Evolutionary conservation across 306 rosid species (phyloP).

Genomic region (Prunus dulcis): DNA sequence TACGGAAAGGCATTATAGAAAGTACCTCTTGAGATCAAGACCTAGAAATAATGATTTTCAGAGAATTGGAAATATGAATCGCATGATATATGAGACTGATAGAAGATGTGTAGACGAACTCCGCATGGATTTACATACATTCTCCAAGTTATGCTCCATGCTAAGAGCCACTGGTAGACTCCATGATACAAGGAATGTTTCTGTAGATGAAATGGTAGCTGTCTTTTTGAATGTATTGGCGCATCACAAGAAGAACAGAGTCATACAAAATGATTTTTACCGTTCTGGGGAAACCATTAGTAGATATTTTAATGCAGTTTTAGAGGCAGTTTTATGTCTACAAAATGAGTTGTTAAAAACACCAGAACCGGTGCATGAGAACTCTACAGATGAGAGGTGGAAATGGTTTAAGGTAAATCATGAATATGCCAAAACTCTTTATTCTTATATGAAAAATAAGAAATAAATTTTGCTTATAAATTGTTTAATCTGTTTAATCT

Average conservation of each 20-base stretch:
- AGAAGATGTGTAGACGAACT: neutral
- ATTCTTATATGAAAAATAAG: too few relatives aligned
- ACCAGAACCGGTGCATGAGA: neutral
- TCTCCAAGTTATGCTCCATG: neutral
- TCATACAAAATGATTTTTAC: neutral
- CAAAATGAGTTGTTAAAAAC: neutral
- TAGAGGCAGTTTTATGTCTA: neutral
- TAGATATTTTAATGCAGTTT: neutral
- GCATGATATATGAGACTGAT: neutral
- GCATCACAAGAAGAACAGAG: conserved; percentile 17
- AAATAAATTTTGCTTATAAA: too few relatives aligned
- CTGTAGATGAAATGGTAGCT: neutral
- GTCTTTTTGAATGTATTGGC: neutral
- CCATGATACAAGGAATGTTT: neutral
- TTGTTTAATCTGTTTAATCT: neutral
- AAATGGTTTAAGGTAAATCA: conserved; percentile 23
- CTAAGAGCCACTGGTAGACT: neutral
- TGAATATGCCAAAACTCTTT: too few relatives aligned
- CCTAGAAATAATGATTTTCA: neutral
- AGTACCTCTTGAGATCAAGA: neutral
- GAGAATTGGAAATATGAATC: neutral
- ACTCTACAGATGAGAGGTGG: conserved; percentile 2
- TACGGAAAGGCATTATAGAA: neutral
- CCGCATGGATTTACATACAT: neutral
- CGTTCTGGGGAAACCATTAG: neutral